Base-by-base conservation (phyloP, 2,329 filamentous ascomycete genomes). In the Fusarium proliferatum region DNA sequence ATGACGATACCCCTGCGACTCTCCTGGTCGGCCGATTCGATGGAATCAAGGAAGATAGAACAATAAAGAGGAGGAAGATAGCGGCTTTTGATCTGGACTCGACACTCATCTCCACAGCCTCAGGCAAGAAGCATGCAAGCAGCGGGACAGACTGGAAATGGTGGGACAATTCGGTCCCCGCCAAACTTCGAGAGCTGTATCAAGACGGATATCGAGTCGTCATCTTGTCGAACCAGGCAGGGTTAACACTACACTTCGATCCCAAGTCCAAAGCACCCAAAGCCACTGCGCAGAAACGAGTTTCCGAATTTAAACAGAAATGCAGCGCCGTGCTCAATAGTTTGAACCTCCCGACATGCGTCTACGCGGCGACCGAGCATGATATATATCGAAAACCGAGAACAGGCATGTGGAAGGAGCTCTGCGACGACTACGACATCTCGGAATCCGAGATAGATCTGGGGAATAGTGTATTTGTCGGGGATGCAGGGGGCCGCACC, bases 141-240 rank as follows among this genome's bases (percentile, higher is more conserved):
- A 89, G 91, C 73, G 89, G 91, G 0, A 85, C 86, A 8, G 96
- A 98, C 80, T 99, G 96, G 96, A 94, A 94, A 81, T 99, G 96
- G 96, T 98, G 95, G 94, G 85, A 97, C 80, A 76, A 83, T 19
- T 86, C 84, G 23, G 93, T 98, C 1, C 94, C 94, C 2, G 82
- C 81, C 1, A 89, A 85, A 59, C 81, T 99, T 23, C 89, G 88
- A 73, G 85, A 91, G 67, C 85, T 98, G 4, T 88, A 94, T 77
- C 72, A 83, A 16, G 89, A 96, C 74, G 94, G 91, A 36, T 97
- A 93, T 81, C 88, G 88, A 51, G 83, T 98, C 17, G 88, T 94
- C 23, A 89, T 98, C 53, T 83, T 99, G 56, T 97, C 94, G 71
- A 99, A 99, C 81, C 96, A 99, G 82, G 95, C 88, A 56, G 94